These are phyloP conservation scores for Mycosphaerella sp. DNA, from an alignment of 2,329 filamentous ascomycete genomes.

Conservation along the genomic window DNA sequence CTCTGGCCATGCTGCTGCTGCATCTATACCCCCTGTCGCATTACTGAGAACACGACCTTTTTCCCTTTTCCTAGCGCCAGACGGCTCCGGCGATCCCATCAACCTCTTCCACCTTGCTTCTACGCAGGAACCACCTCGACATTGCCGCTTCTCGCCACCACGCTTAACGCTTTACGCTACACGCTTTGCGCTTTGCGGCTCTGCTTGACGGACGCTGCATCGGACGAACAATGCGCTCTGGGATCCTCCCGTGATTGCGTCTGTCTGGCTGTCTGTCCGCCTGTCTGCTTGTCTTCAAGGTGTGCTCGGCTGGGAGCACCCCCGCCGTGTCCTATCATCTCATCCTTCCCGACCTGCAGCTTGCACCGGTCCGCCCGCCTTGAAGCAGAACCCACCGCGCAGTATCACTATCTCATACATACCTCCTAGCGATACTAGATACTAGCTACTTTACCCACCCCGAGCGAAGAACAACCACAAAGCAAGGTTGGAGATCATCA, in stretches of 20 bases:
- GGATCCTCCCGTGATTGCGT: conserved; percentile 2
- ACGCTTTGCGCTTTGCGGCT: not conserved
- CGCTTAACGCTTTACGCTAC: not conserved
- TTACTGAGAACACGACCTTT: conserved; percentile 9
- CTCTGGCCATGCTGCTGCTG: conserved; percentile 7
- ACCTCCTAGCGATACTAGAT: not conserved
- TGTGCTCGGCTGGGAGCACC: conserved; percentile 15
- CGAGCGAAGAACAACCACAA: not conserved
- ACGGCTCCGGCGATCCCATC: conserved; percentile 9
- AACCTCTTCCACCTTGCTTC: conserved; percentile 6
- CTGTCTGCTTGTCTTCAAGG: conserved; percentile 5
- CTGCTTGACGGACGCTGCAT: not conserved
- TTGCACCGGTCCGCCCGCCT: conserved; percentile 16
- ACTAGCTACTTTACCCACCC: not conserved
- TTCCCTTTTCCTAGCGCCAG: conserved; percentile 1
- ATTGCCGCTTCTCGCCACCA: not conserved
- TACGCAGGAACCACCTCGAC: conserved; percentile 6
- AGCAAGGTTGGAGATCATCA: conserved; percentile 2
- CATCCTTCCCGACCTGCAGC: conserved; percentile 15
- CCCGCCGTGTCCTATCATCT: conserved; percentile 3
- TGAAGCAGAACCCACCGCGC: conserved; percentile 12
- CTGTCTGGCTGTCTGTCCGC: too few species aligned
- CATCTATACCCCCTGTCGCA: conserved; percentile 1
- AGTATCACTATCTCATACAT: not conserved
- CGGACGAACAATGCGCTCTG: conserved; percentile 10